Base-by-base conservation (phyloP, 2,329 filamentous ascomycete species). In the Eurotiales sp. region DNA sequence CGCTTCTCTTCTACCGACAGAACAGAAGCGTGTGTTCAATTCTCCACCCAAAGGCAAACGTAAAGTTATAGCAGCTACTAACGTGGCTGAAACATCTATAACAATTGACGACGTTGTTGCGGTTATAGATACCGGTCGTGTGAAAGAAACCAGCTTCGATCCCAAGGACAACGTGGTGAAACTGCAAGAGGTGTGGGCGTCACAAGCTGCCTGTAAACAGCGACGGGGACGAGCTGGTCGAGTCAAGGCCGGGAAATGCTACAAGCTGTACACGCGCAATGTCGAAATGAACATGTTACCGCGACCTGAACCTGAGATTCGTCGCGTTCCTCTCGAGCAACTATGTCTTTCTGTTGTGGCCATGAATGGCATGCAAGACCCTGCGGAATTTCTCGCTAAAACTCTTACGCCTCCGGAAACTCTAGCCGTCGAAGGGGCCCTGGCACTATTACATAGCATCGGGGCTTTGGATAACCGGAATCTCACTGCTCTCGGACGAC, bases 81-180 rank as follows among this genome's bases (percentile, higher is more conserved):
- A 99, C 62, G 92, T 99, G 2, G 93, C 93, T 2, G 93, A 99
- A 68, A 99, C 93, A 0, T 97, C 93, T 2, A 97, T 99, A 66
- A 99, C 93, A 0, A 99, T 99, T 54, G 91, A 96, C 64, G 93
- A 99, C 64, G 88, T 99, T 48, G 88, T 97, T 2, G 92, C 89
- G 2, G 93, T 99, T 41, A 92, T 99, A 56, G 93, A 99, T 67
- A 93, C 87, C 10, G 93, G 93, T 23, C 85, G 90, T 48, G 93
- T 99, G 54, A 99, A 99, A 65, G 92, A 99, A 70, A 99, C 91
- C 0, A 92, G 88, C 65, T 97, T 91, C 61, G 93, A 97, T 66
- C 83, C 90, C 0, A 81, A 86, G 56, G 95, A 87, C 66, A 96
- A 96, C 65, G 96, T 97, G 85, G 87, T 95, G 39, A 90, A 89